Percentiles rank a stretch among this genome's conserved stretches.
These are phyloP conservation scores for Ascochyta rabiei DNA, from an alignment of 2,329 filamentous ascomycete species.

Conservation along the genomic window DNA sequence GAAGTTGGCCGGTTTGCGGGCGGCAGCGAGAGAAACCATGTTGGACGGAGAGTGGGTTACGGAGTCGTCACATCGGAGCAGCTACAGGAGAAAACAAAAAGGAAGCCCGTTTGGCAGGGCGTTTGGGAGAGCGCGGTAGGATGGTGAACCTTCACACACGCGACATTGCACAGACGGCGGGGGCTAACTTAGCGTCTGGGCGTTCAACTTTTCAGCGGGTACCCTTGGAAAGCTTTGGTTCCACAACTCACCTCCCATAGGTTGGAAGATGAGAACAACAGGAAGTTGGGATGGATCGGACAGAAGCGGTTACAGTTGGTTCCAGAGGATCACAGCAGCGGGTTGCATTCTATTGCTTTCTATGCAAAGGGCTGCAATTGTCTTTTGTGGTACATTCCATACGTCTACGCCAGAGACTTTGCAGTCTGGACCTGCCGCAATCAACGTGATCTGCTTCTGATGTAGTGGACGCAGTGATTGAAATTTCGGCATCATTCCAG, in stretches of 20 bases:
- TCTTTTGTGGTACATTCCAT: no score
- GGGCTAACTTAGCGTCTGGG: slow-evolving; percentile 10
- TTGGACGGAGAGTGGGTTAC: slow-evolving; percentile 18
- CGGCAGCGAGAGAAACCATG: slow-evolving; percentile 49
- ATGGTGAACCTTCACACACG: slow-evolving; percentile 16
- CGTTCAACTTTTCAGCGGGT: slow-evolving; percentile 15
- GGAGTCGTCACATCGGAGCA: slow-evolving; percentile 37
- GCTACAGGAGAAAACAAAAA: neutral
- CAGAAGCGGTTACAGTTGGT: no score
- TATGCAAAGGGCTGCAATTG: no score
- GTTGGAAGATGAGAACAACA: neutral
- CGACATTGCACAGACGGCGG: slow-evolving; percentile 11
- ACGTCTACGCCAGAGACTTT: no score
- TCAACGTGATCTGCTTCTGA: no score
- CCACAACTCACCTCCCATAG: neutral
- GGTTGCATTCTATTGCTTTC: no score
- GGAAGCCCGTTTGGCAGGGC: neutral
- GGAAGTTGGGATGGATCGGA: no score
- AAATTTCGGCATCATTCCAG: no score
- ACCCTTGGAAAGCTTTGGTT: slow-evolving; percentile 1
- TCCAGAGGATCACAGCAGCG: no score
- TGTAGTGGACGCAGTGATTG: no score
- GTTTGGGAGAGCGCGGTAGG: slow-evolving; percentile 9
- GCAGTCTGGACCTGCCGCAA: no score
- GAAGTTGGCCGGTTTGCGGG: slow-evolving; percentile 33